Evolutionary conservation across 768 basidiomycete genomes (phyloP), one percentile per base, ranked within the genome.

Genomic region (Rhizopogon vinicolor): DNA sequence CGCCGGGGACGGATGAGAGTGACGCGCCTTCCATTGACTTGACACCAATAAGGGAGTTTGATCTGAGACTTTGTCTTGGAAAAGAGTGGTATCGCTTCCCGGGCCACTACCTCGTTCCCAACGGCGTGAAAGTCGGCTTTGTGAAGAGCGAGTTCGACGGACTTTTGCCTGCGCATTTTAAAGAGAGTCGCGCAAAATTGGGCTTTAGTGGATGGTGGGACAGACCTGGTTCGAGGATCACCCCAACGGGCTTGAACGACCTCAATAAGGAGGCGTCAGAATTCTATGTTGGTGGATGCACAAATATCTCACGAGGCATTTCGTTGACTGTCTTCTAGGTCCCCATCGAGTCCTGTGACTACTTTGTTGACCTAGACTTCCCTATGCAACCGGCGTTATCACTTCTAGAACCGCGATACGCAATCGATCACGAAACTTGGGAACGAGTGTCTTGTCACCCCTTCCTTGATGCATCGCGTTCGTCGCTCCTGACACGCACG

Each of bases 41-140:
- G 28, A 70, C 85, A 1, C 83, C 82, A 0, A 75, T 98, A 64
- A 77, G 76, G 54, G 75, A 82, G 12, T 83, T 94, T 63, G 80
- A 85, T 54, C 72, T 98, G 55, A 83, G 78, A 29, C 65, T 99
- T 1, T 99, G 97, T 72, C 77, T 89, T 50, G 92, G 88, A 46
- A 95, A 94, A 68, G 97, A 99, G 72, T 99, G 97, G 97, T 78
- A 98, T 66, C 81, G 96, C 22, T 99, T 93, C 77, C 91, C 94
- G 3, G 84, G 92, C 3, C 88, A 89, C 67, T 98, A 89, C 70
- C 79, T 96, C 46, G 80, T 98, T 19, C 94, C 95, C 1, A 81
- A 86, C 55, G 89, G 84, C 28, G 74, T 98, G 55, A 78, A 83
- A 28, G 84, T 96, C n/a, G 80, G 87, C 55, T 98, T 93, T 71